phyloP scores from a whole-genome alignment of 192 early-diverging fungal genomes.

The Allomyces macrogynus region DNA sequence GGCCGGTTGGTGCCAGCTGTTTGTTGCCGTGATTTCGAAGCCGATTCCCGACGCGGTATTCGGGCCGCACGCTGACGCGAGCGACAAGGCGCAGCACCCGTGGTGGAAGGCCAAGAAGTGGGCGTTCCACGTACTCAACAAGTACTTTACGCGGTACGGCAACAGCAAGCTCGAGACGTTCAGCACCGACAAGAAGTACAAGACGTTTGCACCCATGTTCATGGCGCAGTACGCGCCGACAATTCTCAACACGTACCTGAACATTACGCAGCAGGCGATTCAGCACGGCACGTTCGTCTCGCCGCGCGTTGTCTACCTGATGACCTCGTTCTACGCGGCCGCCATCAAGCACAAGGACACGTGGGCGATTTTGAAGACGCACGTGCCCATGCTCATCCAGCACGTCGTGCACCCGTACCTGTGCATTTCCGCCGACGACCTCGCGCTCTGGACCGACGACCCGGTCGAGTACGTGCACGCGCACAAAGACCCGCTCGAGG shows the following conservation, averaged over 20 bases:
- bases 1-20: constrained; percentile 72
- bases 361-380: constrained; percentile 78
- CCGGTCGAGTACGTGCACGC: constrained; percentile 79
- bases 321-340: constrained; percentile 55
- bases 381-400: constrained; percentile 55
- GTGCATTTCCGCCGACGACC: constrained; percentile 68
- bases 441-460: constrained; percentile 80
- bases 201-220: constrained; percentile 60
- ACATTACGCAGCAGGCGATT: constrained; percentile 57
- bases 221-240: constrained; percentile 76
- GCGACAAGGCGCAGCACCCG: constrained; percentile 59
- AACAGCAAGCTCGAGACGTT: neutral
- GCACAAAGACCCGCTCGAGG: constrained; percentile 60
- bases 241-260: constrained; percentile 65
- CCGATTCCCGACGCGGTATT: constrained; percentile 30
- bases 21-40: constrained; percentile 59
- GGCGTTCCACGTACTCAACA: constrained; percentile 75
- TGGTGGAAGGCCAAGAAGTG: constrained; percentile 93
- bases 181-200: constrained; percentile 36
- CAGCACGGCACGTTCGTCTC: constrained; percentile 53
- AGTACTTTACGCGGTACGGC: constrained; percentile 37
- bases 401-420: constrained; percentile 84
- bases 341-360: constrained; percentile 73
- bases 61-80: constrained; percentile 28
- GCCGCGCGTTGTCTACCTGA: constrained; percentile 41